Base-by-base conservation (phyloP, 768 basidiomycete species). In the Pseudohyphozyma bogoriensis region DNA sequence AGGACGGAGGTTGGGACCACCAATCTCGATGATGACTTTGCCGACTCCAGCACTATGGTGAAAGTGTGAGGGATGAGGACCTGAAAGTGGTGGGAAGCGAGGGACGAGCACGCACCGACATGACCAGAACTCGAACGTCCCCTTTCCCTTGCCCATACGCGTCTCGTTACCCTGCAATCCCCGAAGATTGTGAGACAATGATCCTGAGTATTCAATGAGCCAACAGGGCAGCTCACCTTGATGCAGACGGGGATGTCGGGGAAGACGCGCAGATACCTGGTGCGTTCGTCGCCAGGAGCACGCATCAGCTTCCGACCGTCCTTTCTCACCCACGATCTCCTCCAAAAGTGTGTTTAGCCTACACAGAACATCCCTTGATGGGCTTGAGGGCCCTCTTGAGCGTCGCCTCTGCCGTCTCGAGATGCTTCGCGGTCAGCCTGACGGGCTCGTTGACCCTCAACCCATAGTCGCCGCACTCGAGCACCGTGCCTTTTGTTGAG, bases 91-190 rank as follows among this genome's bases (percentile, higher is more conserved):
- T 42, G 11, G 55, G 37, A 55, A 9, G 61, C 62, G 10, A 40
- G 37, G 24, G n/a, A 5, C 4, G 26, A 28, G 24, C 18, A 40
- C 39, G 28, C 32, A 89, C 88, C 89, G 82, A 60, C 86, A 88
- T 31, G 92, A 89, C 95, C 95, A 99, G 73, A 80, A 96, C 72
- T 97, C 95, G 69, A 97, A 97, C 0, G 86, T 82, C 49, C 95
- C 95, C 74, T 99, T 99, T 60, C 95, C 95, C 76, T 97, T 97
- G 53, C 95, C 95, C 95, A 97, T 96, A 79, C 95, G 86, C 8
- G 90, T 92, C 75, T 97, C 92, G 69, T 95, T 97, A 56, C 95
- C 93, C 88, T 90, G 61, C 9, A 59, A 10, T 24, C n/a, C 51
- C n/a, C n/a, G 18, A n/a, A 18, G 20, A 37, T 9, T 8, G 22